These are phyloP conservation scores for Dalechampia spathulata DNA, from an alignment of 441 rosid genomes.

Conservation along the genomic window DNA sequence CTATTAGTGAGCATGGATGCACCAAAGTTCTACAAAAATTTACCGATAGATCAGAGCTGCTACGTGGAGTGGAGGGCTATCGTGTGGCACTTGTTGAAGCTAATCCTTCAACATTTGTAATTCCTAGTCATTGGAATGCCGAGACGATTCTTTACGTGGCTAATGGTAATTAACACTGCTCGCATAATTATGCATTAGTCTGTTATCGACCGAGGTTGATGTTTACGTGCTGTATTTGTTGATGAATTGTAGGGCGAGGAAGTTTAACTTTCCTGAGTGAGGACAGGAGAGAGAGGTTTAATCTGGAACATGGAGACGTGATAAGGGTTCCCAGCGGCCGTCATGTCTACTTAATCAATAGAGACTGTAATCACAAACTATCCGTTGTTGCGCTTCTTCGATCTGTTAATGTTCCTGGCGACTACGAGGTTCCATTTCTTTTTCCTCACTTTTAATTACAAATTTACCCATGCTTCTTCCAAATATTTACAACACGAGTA, in stretches of 20 bases:
- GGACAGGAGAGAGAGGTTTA: constrained; percentile 24
- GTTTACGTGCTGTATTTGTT: neutral
- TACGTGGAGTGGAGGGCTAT: constrained; percentile 33
- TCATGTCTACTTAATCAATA: constrained; percentile 29
- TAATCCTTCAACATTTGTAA: constrained; percentile 30
- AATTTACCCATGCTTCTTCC: too few species aligned
- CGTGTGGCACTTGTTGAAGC: constrained; percentile 28
- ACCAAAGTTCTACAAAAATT: constrained; percentile 32
- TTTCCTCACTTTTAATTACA: too few species aligned
- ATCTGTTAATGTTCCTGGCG: constrained; percentile 34
- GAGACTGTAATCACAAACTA: constrained; percentile 34
- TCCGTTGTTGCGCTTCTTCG: constrained; percentile 21
- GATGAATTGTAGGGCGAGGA: constrained; percentile 30
- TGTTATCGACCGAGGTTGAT: too few species aligned
- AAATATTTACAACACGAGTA: too few species aligned
- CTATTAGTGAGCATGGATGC: constrained; percentile 29
- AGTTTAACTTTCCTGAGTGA: constrained; percentile 20
- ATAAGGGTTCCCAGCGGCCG: constrained; percentile 33
- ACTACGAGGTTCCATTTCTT: constrained; percentile 19
- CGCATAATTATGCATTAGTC: neutral
- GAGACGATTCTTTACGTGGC: constrained; percentile 30
- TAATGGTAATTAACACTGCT: too few species aligned
- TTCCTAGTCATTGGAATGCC: constrained; percentile 40
- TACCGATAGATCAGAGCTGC: constrained; percentile 32
- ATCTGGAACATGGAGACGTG: constrained; percentile 31